Conservation (phyloP, 2,329 filamentous ascomycete genomes). For the Fusarium sp. region DNA sequence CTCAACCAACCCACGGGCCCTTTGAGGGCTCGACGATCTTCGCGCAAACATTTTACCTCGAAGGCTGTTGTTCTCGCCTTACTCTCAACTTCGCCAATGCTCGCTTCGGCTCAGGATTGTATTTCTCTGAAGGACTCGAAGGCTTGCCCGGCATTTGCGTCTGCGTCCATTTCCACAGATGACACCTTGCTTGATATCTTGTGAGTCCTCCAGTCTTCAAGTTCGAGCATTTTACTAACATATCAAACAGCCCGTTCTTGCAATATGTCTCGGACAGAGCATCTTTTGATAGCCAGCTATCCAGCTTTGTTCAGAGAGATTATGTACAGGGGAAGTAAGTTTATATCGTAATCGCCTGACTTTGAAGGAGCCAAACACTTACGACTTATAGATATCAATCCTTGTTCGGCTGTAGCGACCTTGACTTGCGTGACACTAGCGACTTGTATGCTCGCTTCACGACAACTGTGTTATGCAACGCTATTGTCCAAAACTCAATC, state of each 20-base stretch:
- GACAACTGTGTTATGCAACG: conserved; percentile 91
- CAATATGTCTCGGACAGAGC: conserved; percentile 81
- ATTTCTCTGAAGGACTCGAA: conserved; percentile 80
- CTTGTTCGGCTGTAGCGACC: conserved; percentile 82
- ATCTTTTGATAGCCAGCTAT: conserved; percentile 84
- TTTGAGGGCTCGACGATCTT: conserved; percentile 28
- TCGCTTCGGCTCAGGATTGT: conserved; percentile 63
- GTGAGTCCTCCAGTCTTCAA: conserved; percentile 62
- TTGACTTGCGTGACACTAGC: conserved; percentile 84
- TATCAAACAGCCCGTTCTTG: conserved; percentile 80
- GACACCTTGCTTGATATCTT: conserved; percentile 71
- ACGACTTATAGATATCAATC: conserved; percentile 77
- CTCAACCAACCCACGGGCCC: conserved; percentile 13
- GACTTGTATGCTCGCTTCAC: conserved; percentile 94
- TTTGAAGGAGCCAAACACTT: conserved; percentile 7
- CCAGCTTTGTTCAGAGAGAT: conserved; percentile 78
- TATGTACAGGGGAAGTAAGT: conserved; percentile 86
- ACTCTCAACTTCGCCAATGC: conserved; percentile 47
- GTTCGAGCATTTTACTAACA: conserved; percentile 26
- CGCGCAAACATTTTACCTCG: conserved; percentile 36
- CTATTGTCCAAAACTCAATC: conserved; percentile 92
- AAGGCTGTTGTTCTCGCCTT: conserved; percentile 47
- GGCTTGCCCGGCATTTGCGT: conserved; percentile 79
- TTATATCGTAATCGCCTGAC: background rate
- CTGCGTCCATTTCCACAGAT: conserved; percentile 79